These are phyloP conservation scores for Kodamaea fukazawae DNA, from an alignment of 805 yeast genomes.

Conservation along the genomic window DNA sequence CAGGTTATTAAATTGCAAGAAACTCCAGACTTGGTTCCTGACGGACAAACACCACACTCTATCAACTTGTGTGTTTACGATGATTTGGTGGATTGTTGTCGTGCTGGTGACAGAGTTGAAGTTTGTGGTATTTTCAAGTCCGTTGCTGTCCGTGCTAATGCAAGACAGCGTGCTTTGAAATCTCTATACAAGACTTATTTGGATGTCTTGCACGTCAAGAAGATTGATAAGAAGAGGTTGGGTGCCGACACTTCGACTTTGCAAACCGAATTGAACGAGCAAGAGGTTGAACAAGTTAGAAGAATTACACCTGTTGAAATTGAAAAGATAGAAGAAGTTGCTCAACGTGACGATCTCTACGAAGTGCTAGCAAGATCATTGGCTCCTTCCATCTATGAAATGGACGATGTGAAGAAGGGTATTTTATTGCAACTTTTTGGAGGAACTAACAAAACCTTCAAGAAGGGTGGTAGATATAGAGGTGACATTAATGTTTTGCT, in stretches of 20 bases:
- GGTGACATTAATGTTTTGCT: slow-evolving; percentile 90
- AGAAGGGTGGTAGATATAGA: slow-evolving; percentile 90
- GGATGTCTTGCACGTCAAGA: slow-evolving; percentile 90
- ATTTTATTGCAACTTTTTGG: slow-evolving; percentile 90
- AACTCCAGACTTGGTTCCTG: slow-evolving; percentile 94
- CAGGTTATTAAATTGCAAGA: slow-evolving; percentile 94
- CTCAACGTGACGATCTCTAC: slow-evolving; percentile 75
- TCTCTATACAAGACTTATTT: slow-evolving; percentile 86
- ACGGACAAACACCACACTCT: slow-evolving; percentile 98
- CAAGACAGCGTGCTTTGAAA: slow-evolving; percentile 80
- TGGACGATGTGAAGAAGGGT: slow-evolving; percentile 97
- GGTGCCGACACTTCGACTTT: slow-evolving; percentile 76
- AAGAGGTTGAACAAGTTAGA: slow-evolving; percentile 75
- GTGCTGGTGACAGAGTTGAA: slow-evolving; percentile 96
- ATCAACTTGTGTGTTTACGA: slow-evolving; percentile 92
- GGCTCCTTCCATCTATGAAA: slow-evolving; percentile 96
- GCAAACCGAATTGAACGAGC: slow-evolving; percentile 50
- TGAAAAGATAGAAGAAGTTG: slow-evolving; percentile 54
- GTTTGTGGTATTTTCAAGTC: slow-evolving; percentile 95
- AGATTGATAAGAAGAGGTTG: slow-evolving; percentile 76
- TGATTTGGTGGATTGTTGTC: slow-evolving; percentile 88
- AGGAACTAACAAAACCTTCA: slow-evolving; percentile 85
- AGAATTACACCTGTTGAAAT: slow-evolving; percentile 68
- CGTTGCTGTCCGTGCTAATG: slow-evolving; percentile 83
- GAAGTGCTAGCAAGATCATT: slow-evolving; percentile 83